phyloP scores from a whole-genome alignment of 495 filamentous ascomycete species.

The Penicillium dipodomyicola region DNA sequence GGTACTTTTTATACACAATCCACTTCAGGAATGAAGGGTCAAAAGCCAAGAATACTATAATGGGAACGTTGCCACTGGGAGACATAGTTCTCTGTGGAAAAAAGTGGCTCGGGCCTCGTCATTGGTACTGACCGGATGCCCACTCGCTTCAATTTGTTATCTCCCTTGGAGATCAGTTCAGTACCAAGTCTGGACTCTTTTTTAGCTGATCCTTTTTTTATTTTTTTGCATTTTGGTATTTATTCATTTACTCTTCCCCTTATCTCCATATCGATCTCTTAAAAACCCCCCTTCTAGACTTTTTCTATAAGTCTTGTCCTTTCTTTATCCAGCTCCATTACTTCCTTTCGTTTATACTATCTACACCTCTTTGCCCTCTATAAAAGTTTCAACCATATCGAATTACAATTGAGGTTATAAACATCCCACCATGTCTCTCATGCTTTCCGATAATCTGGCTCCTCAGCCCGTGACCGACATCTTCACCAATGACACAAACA shows the following conservation, averaged over 20 bases:
- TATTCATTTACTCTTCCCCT: slow-evolving; percentile 14
- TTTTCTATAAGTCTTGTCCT: slow-evolving; percentile 27
- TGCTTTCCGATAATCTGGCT: slow-evolving; percentile 44
- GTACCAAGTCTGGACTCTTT: slow-evolving; percentile 12
- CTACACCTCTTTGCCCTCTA: slow-evolving; percentile 2
- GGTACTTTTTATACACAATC: too few species aligned
- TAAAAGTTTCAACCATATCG: background rate
- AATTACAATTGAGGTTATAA: slow-evolving; percentile 12
- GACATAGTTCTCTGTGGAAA: slow-evolving; percentile 13
- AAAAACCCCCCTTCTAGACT: slow-evolving; percentile 29
- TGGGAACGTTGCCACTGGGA: slow-evolving; percentile 28
- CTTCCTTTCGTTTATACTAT: slow-evolving; percentile 1
- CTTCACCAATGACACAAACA: slow-evolving; percentile 58
- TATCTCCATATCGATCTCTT: slow-evolving; percentile 21
- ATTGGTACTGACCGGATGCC: slow-evolving; percentile 27
- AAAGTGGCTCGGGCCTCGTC: slow-evolving; percentile 14
- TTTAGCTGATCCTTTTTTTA: slow-evolving; percentile 15
- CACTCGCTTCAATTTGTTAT: slow-evolving; percentile 14
- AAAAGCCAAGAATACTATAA: slow-evolving; percentile 10
- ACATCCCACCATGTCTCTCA: slow-evolving; percentile 40
- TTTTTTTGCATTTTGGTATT: background rate
- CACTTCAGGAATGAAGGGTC: slow-evolving; percentile 9
- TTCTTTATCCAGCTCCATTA: slow-evolving; percentile 21
- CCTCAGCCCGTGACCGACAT: slow-evolving; percentile 46
- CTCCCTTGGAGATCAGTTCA: slow-evolving; percentile 12